Evolutionary conservation across 305 asterid genomes (phyloP), one percentile per base, ranked within the genome.

Genomic region (Fraxinus sp.): DNA sequence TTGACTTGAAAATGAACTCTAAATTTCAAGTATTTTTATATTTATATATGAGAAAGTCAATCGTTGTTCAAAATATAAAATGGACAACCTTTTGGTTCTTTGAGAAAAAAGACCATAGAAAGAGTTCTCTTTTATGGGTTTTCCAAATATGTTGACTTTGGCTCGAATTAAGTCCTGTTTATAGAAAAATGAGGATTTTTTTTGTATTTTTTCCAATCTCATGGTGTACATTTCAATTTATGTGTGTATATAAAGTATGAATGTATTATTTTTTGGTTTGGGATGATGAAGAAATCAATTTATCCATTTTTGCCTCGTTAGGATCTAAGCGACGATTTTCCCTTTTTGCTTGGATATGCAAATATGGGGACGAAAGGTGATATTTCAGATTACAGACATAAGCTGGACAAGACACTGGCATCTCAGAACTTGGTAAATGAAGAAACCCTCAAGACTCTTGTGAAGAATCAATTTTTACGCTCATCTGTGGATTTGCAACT

Each of bases 381-480:
- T 80, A 92, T 95, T 77, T 89, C 87, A 11, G 90, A 88, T 46
- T 96, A 94, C 68, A 86, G 97, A 86, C 83, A 64, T 84, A 86
- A 86, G 79, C 86, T 96, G 82, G 97, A 96, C 87, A 84, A 87
- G 78, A 94, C 97, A 1, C 84, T 96, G 79, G 66, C 91, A 46
- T 92, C 91, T 22, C 84, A 88, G 6, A 91, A 89, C 36, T 89
- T 96, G 85, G 83, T 82, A 9, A 83, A 88, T 80, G 85, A 86
- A 72, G 94, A 89, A 83, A 86, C 11, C 55, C 85, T 96, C 79
- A 87, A 85, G 88, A 55, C 77, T 49, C 95, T 91, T 33, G 93
- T 94, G 78, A 91, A 87, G 89, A 91, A 89, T 52, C 97, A 94
- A 84, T 85, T 94, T 55, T 77, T 89, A 20, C 82, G 86, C 11